Evolutionary conservation across 495 filamentous ascomycete species (phyloP), one percentile per base, ranked within the genome.

Genomic region (Aspergillus asperescens): DNA sequence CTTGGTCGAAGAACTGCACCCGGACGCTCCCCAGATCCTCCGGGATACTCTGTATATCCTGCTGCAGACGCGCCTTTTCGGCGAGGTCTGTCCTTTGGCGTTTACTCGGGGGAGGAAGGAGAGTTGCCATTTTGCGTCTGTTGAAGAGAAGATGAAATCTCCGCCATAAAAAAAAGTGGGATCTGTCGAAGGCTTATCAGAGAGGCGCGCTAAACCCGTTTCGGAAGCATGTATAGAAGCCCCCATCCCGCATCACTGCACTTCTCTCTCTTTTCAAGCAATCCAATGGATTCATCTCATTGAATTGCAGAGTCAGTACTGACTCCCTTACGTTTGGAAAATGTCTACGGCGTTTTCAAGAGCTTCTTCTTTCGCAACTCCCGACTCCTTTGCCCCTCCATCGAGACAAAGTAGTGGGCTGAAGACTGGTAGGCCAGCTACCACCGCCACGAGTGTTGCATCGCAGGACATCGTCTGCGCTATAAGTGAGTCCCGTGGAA

Each of bases 101-200:
- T 72, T 97, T 99, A 45, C 85, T 89, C 34, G 93, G 94, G 18
- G 91, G 94, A 13, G 94, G 94, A 25, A 84, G 66, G 15, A 93
- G 70, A 3, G 93, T 99, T 31, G 94, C 83, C 94, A 99, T 98
- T 32, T 39, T 67, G 52, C 5, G 32, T 7, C 52, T 50, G 27
- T 35, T 40, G 29, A 22, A 37, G 24, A 24, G 43, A 51, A 32
- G 39, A 29, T 43, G 48, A 51, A 54, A 54, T 57, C 54, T 37
- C 40, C 39, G 44, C 18, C 19, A 49, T 48, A 39, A 57, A 55
- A 49, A 54, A 59, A 48, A n/a, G n/a, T n/a, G 29, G 20, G 18
- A n/a, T 31, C 44, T 22, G 45, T 19, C 15, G 46, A 24, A 28
- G 46, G 25, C 52, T 60, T 61, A 63, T 63, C 61, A 55, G 43